A percentile compares a stretch with the other conserved stretches of the same genome.
Conservation (phyloP, 2,329 filamentous ascomycete genomes). For the Pestalotiopsis fici region DNA sequence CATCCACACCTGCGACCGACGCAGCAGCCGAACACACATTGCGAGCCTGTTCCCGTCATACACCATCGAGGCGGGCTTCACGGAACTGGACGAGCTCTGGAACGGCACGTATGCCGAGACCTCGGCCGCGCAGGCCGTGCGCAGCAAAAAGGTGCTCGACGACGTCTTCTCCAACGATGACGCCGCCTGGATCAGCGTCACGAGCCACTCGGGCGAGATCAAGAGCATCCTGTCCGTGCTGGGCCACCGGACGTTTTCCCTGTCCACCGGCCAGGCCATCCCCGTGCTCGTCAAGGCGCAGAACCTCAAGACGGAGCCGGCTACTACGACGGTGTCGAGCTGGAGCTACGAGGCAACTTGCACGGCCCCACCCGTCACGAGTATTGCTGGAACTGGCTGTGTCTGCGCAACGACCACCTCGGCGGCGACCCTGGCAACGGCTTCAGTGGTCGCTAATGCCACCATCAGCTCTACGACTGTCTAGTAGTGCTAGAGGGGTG, state of each 20-base stretch:
- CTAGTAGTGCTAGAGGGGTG: not conserved
- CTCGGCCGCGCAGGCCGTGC: constrained; percentile 46
- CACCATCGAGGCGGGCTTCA: constrained; percentile 61
- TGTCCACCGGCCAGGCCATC: constrained; percentile 69
- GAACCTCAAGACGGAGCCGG: constrained; percentile 30
- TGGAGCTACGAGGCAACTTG: constrained; percentile 45
- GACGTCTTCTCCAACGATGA: constrained; percentile 56
- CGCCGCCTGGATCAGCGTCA: constrained; percentile 59
- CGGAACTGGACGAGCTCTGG: constrained; percentile 54
- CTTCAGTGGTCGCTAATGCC: not conserved
- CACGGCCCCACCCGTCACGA: constrained; percentile 43
- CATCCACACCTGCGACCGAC: constrained; percentile 68
- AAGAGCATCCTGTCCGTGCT: constrained; percentile 52
- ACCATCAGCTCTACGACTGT: not conserved
- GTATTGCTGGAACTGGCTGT: constrained; percentile 40
- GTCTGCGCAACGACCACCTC: constrained; percentile 33
- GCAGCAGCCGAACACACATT: constrained; percentile 57
- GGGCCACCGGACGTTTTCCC: constrained; percentile 60
- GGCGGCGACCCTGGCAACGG: constrained; percentile 13
- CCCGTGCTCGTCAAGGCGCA: constrained; percentile 66
- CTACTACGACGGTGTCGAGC: constrained; percentile 31
- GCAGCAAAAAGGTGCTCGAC: constrained; percentile 52
- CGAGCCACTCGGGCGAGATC: constrained; percentile 62
- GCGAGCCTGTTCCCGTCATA: constrained; percentile 51
- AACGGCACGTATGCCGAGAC: constrained; percentile 42